Percentiles rank a stretch among this genome's conserved stretches.
These are phyloP conservation scores for Kwoniella botswanensis DNA, from an alignment of 768 basidiomycete genomes.

Conservation along the genomic window DNA sequence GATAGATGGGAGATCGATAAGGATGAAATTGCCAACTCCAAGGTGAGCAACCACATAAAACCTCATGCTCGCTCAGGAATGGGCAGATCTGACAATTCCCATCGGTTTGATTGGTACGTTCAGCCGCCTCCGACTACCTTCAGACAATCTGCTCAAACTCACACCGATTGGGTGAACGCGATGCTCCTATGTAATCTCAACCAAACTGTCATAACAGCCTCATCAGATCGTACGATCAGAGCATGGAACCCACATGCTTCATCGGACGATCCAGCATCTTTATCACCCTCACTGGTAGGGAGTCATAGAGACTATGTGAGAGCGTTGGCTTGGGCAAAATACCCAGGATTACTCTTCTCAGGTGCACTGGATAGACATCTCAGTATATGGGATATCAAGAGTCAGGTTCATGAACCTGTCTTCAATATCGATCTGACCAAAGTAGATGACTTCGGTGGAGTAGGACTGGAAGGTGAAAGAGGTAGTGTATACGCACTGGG, in stretches of 20 bases:
- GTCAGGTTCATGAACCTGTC: conserved; percentile 50
- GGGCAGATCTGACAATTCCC: not conserved
- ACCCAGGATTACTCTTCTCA: conserved; percentile 53
- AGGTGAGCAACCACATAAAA: conserved; percentile 58
- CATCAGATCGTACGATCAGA: conserved; percentile 92
- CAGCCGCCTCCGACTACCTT: conserved; percentile 64
- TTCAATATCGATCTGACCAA: conserved; percentile 50
- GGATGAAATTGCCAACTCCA: conserved; percentile 59
- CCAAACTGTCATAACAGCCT: conserved; percentile 91
- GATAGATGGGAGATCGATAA: conserved; percentile 79
- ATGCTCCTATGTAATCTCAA: conserved; percentile 88
- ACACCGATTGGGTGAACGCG: conserved; percentile 97
- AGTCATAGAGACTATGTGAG: conserved; percentile 57
- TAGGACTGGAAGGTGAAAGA: conserved; percentile 48
- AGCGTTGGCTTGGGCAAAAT: conserved; percentile 49
- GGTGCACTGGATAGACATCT: conserved; percentile 94
- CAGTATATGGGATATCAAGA: conserved; percentile 85
- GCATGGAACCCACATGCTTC: conserved; percentile 85
- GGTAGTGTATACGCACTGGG: conserved; percentile 58
- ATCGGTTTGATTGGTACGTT: conserved; percentile 41
- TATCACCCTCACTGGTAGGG: conserved; percentile 63
- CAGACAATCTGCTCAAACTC: conserved; percentile 84
- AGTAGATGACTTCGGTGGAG: conserved; percentile 43
- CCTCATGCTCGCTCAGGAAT: conserved; percentile 8
- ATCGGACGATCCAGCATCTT: conserved; percentile 57